Evolutionary conservation across 352 stramenopile genomes (phyloP).

Genomic region (Pythium volutum): DNA sequence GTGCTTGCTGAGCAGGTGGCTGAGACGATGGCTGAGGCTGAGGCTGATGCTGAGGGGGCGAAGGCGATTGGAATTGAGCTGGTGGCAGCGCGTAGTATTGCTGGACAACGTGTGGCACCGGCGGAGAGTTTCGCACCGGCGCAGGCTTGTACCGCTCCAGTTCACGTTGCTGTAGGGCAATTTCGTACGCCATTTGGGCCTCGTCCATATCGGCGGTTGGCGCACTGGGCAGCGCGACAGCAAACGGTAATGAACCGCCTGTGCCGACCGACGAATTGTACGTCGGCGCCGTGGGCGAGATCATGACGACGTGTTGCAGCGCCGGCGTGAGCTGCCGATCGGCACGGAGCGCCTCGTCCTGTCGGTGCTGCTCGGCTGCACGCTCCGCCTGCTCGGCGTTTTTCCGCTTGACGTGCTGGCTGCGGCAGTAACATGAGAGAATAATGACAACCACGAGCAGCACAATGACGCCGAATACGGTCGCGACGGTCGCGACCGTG

Average conservation of each 20-base stretch:
- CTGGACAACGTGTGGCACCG: neutral
- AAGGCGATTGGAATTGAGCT: neutral
- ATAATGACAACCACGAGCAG: slow-evolving; percentile 3
- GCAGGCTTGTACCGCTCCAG: slow-evolving; percentile 5
- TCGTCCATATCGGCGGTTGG: slow-evolving; percentile 13
- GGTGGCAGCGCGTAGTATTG: neutral
- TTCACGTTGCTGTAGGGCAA: slow-evolving; percentile 9
- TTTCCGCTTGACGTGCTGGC: slow-evolving; percentile 11
- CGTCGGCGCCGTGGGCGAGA: slow-evolving; percentile 14
- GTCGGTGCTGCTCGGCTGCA: neutral
- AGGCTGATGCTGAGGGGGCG: neutral
- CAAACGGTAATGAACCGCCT: neutral
- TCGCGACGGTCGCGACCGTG: neutral
- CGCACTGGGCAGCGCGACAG: slow-evolving; percentile 8
- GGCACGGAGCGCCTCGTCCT: slow-evolving; percentile 1
- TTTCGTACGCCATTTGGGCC: slow-evolving; percentile 3
- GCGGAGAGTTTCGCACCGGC: neutral
- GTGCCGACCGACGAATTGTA: slow-evolving; percentile 15
- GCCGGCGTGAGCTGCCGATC: slow-evolving; percentile 5
- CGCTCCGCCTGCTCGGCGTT: slow-evolving; percentile 8
- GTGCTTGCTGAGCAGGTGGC: neutral
- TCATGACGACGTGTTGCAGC: slow-evolving; percentile 2
- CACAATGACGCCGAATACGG: slow-evolving; percentile 4
- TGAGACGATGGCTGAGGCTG: neutral
- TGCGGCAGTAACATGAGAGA: slow-evolving; percentile 13